Conservation (phyloP, 345 rosid species). For the Rhizophora mangle region DNA sequence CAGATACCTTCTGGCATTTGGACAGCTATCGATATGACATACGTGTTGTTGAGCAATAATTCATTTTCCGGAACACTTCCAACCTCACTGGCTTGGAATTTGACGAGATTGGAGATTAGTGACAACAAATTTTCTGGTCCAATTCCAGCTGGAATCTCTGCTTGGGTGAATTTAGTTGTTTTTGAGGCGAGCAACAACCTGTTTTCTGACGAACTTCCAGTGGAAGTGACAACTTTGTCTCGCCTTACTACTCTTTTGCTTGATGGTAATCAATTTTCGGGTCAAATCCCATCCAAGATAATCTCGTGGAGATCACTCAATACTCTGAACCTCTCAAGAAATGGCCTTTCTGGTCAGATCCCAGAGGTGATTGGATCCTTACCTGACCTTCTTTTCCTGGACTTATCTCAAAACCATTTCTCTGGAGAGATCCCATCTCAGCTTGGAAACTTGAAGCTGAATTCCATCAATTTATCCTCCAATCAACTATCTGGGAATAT, state of each 20-base stretch:
- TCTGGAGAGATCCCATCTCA: conserved; percentile 66
- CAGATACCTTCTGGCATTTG: conserved; percentile 70
- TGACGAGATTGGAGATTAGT: conserved; percentile 63
- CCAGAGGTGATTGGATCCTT: conserved; percentile 60
- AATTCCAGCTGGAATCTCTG: conserved; percentile 47
- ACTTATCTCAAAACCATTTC: conserved; percentile 65
- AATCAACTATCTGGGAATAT: conserved; percentile 62
- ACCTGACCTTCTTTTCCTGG: conserved; percentile 47
- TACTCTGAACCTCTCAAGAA: conserved; percentile 52
- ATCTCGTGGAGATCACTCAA: conserved; percentile 59
- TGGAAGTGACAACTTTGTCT: conserved; percentile 55
- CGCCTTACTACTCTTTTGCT: conserved; percentile 40
- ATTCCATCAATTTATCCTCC: conserved; percentile 58
- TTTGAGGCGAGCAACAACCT: conserved; percentile 67
- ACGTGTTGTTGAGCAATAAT: conserved; percentile 57
- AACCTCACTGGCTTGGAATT: conserved; percentile 49
- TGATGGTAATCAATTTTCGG: conserved; percentile 60
- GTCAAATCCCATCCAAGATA: conserved; percentile 56
- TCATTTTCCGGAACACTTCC: conserved; percentile 70
- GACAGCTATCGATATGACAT: conserved; percentile 47
- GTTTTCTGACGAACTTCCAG: conserved; percentile 59
- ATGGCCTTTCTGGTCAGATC: conserved; percentile 64
- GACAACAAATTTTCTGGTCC: conserved; percentile 71
- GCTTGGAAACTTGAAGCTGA: conserved; percentile 45
- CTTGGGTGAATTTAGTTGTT: conserved; percentile 53